Evolutionary conservation across 768 basidiomycete genomes (phyloP).

Genomic region (Agaricus subrufescens): DNA sequence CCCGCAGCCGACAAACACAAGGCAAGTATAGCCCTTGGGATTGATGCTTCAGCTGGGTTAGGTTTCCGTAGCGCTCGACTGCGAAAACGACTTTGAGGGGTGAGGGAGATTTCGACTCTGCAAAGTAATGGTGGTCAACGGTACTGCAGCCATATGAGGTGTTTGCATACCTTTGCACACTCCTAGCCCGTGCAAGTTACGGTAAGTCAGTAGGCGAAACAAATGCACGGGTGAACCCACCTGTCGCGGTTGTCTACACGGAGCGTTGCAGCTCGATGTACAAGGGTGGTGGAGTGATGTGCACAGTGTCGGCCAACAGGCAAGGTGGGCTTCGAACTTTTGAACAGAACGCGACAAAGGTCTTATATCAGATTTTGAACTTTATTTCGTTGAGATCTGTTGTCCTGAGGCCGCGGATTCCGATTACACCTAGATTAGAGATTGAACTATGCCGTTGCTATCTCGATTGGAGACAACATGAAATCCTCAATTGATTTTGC

Average conservation of each 20-base stretch:
- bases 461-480: conserved; percentile 7
- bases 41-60: neutral
- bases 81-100: neutral
- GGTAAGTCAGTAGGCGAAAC: no score
- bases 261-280: neutral
- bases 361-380: conserved; percentile 23
- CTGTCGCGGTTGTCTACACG: neutral
- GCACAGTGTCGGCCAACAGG: neutral
- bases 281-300: neutral
- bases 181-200: neutral
- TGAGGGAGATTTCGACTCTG: neutral
- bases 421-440: conserved; percentile 23
- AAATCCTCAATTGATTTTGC: conserved; percentile 13
- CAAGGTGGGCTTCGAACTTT: conserved; percentile 4
- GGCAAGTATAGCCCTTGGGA: conserved; percentile 1
- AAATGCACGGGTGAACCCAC: neutral
- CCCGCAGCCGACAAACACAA: conserved; percentile 13
- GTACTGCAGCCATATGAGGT: neutral
- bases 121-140: neutral
- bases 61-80: neutral
- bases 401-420: conserved; percentile 24
- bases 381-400: conserved; percentile 21
- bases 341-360: conserved; percentile 1
- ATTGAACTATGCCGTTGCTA: conserved; percentile 17
- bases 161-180: conserved; percentile 1